Evolutionary conservation across 805 yeast species (phyloP), one percentile per base, ranked within the genome.

Genomic region (Teunomyces pallodes): DNA sequence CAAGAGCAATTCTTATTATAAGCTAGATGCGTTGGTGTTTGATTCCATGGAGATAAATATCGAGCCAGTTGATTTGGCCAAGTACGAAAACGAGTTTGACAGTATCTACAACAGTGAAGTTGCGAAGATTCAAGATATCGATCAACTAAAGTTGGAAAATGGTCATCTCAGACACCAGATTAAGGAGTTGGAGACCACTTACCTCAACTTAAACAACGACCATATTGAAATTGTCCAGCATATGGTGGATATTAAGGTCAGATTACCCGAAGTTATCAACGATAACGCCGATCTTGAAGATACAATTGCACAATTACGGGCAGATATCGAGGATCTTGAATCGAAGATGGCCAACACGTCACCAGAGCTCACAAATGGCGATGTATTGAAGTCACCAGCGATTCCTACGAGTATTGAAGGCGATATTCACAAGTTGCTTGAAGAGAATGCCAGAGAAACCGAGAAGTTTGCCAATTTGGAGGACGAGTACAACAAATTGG

Each of bases 191-290:
- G 96, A 90, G 64, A 74, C 82, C 13, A 79, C 84, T 17, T 83
- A 84, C 59, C 80, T 85, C 3, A 70, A 81, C 1, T 70, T 92
- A 50, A 90, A 88, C 61, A 75, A 81, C 51, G 97, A 91, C 59
- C 97, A 94, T 65, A 81, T 90, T 27, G 86, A 81, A 46, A 81
- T 90, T 33, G 96, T 96, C 3, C 92, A 91, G 66, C 89, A 84
- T 54, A 81, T 94, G 83, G 90, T 92, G 30, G 82, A 81, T 53
- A 85, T 87, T 35, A 84, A 94, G 59, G 80, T 91, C 36, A 79
- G 75, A 46, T 74, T 87, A 24, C 96, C 95, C 2, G 84, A 86
- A 30, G 64, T 92, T 24, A 73, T 78, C 43, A 92, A 88, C 56
- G 96, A 89, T 35, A 87, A 88, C 51, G 76, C 71, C 24, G 87